Base-by-base conservation (phyloP, 352 stramenopile species). In the Labyrinthula sp. region DNA sequence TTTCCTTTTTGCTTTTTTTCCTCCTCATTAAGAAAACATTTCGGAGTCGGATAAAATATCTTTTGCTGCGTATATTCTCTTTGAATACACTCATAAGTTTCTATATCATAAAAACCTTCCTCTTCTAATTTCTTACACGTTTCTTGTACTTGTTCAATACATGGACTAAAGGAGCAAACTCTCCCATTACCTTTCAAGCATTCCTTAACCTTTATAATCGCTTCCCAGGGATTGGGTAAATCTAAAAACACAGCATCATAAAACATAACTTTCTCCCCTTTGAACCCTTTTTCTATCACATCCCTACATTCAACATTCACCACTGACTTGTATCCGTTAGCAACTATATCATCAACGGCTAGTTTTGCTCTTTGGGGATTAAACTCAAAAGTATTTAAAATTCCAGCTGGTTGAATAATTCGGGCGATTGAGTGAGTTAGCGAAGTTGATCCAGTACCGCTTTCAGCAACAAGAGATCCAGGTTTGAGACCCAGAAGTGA, bases 381-480 rank as follows among this genome's bases (percentile, higher is more conserved):
- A 61, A 95, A 97, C 66, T 97, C 90, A 57, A 94, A 97, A 7
- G 82, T 95, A 57, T 92, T 87, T 7, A 93, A 71, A 52, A 87
- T 74, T 33, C 82, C 80, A n/a, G 65, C 56, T 0, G 81, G 79
- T 29, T 65, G 68, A 25, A 92, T 73, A 0, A 75, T 79, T 24
- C 73, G 68, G 10, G 75, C 76, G 30, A 89, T 77, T 15, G 71
- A 75, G 28, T 68, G 81, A 12, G 77, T 85, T 31, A 87, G 63
- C 8, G 74, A 75, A 3, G 73, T 75, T 18, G 71, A 82, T 27
- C 77, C 77, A 0, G 77, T 89, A 2, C 77, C 77, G 18, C 31
- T 56, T 41, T 60, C 52, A 3, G 59, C 24, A 5, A 60, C 52
- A 2, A 54, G 28, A 21, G 24, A 48, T 10, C 43, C 43, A 24